phyloP scores from a whole-genome alignment of 148 eudicot genomes.

The Polygonum maritimum region DNA sequence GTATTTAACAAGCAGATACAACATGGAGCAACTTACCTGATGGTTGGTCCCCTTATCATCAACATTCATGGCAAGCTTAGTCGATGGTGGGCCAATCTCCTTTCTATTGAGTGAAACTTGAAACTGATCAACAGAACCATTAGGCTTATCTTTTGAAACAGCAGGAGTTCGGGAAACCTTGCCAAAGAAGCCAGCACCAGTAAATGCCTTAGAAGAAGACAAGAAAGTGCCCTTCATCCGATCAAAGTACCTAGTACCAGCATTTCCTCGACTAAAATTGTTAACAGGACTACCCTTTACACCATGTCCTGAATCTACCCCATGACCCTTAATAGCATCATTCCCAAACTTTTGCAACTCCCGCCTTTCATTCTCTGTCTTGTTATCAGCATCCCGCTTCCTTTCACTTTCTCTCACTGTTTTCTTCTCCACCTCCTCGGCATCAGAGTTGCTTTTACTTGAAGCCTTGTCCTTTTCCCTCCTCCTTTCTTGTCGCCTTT shows the following conservation, averaged over 20 bases:
- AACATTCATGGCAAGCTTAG: slow-evolving; percentile 24
- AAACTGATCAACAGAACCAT: slow-evolving; percentile 32
- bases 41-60: slow-evolving; percentile 40
- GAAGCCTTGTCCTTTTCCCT: slow-evolving; percentile 81
- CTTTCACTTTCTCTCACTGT: slow-evolving; percentile 56
- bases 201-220: slow-evolving; percentile 80
- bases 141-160: slow-evolving; percentile 59
- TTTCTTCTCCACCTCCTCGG: slow-evolving; percentile 72
- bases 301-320: slow-evolving; percentile 35
- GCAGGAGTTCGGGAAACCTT: slow-evolving; percentile 38
- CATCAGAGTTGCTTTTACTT: slow-evolving; percentile 94
- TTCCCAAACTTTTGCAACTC: slow-evolving; percentile 39
- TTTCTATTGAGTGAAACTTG: slow-evolving; percentile 41
- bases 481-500: slow-evolving; percentile 63
- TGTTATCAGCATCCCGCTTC: slow-evolving; percentile 46
- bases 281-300: slow-evolving; percentile 35
- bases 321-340: slow-evolving; percentile 38
- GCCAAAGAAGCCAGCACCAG: slow-evolving; percentile 76
- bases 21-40: slow-evolving; percentile 44
- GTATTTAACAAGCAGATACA: not conserved
- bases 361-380: slow-evolving; percentile 47
- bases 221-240: slow-evolving; percentile 78
- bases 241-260: slow-evolving; percentile 81
- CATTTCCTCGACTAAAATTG: slow-evolving; percentile 53
- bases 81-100: slow-evolving; percentile 39